A percentile compares a stretch with the other conserved stretches of the same genome.
Conservation (phyloP, 169 alveolate species). For the Cryptosporidium sp. region DNA sequence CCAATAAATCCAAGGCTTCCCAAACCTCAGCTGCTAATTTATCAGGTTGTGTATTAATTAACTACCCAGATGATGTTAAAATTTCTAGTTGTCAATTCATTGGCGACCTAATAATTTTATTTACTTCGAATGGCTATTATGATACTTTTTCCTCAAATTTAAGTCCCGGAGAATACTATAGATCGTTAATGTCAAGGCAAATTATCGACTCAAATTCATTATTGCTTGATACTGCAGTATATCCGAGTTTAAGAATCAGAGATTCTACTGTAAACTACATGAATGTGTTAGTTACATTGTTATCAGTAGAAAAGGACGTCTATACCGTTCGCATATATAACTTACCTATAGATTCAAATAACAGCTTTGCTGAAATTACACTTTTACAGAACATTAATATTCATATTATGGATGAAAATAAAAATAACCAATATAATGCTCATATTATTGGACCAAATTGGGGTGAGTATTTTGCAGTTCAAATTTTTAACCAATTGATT, state of each 20-base stretch:
- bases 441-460: slow-evolving; percentile 64
- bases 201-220: neutral
- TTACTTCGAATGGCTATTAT: slow-evolving; percentile 29
- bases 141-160: slow-evolving; percentile 24
- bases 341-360: slow-evolving; percentile 20
- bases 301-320: slow-evolving; percentile 8
- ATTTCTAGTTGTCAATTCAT: slow-evolving; percentile 22
- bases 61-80: slow-evolving; percentile 10
- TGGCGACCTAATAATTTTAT: slow-evolving; percentile 29
- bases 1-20: slow-evolving; percentile 2
- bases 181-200: slow-evolving; percentile 7
- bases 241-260: neutral
- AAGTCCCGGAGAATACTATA: slow-evolving; percentile 54
- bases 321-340: neutral
- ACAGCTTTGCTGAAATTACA: neutral
- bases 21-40: neutral
- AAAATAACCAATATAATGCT: slow-evolving; percentile 24
- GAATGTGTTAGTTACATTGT: neutral
- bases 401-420: slow-evolving; percentile 31
- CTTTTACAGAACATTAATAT: slow-evolving; percentile 15
- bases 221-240: slow-evolving; percentile 27
- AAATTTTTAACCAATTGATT: slow-evolving; percentile 39
- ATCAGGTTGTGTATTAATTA: slow-evolving; percentile 13
- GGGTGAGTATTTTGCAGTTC: slow-evolving; percentile 55
- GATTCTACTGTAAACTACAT: neutral